Percentiles rank a stretch among this genome's conserved stretches.
These are phyloP conservation scores for Dendrobium nobile DNA, from an alignment of 106 monocot genomes.

Conservation along the genomic window DNA sequence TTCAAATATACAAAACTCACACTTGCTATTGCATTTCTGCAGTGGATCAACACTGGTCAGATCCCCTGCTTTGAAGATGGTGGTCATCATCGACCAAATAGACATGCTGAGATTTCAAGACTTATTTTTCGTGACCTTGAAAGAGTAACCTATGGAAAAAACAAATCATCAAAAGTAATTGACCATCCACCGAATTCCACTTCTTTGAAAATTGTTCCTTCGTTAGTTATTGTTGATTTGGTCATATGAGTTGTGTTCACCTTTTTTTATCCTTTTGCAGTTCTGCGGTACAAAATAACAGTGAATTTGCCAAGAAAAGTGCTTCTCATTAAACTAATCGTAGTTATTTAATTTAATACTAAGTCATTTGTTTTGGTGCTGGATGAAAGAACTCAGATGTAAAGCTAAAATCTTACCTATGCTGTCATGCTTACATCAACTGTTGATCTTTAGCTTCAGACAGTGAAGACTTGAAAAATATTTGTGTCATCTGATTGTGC, in stretches of 20 bases:
- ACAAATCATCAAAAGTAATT: slow-evolving; percentile 45
- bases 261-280: background rate
- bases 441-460: background rate
- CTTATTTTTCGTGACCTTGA: slow-evolving; percentile 84
- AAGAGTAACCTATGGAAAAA: slow-evolving; percentile 49
- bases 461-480: background rate
- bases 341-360: background rate
- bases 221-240: background rate
- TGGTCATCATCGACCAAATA: slow-evolving; percentile 89
- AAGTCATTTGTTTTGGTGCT: background rate
- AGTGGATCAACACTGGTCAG: slow-evolving; percentile 98
- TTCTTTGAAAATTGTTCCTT: background rate
- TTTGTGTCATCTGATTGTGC: background rate
- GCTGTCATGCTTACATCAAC: background rate
- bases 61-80: slow-evolving; percentile 97
- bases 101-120: slow-evolving; percentile 86
- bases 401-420: background rate
- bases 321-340: background rate
- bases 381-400: background rate
- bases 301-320: background rate
- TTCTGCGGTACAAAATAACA: background rate
- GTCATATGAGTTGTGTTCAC: background rate
- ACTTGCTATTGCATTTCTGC: background rate
- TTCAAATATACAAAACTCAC: background rate
- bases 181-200: background rate